Evolutionary conservation across 164 flowering plant genomes (phyloP), one percentile per base, ranked within the genome.

Genomic region (Kalanchoe fedtschenkoi): DNA sequence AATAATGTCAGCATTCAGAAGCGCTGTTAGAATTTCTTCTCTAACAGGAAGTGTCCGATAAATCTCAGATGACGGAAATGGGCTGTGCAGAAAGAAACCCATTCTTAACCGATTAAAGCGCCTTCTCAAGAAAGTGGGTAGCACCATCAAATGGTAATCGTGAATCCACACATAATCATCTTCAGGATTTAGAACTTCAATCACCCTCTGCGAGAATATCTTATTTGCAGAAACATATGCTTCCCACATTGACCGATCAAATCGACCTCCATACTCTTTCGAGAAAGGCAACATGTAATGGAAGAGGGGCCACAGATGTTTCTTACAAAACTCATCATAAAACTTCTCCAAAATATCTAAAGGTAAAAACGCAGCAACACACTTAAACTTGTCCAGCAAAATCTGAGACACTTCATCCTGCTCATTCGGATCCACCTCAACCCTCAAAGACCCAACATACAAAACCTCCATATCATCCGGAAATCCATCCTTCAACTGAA

Each of bases 141-240:
- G 58, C 32, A 75, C 81, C 84, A 80, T 80, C 65, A 80, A 62
- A 69, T 80, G 83, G 47, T 80, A 80, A 68, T 80, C 83, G 63
- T 80, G 83, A 30, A 80, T 76, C 81, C 83, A 80, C 7, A 77
- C 72, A 63, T 59, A 80, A 63, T 80, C 81, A 57, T 75, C 81
- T 19, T 78, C 81, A 2, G 81, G 81, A 67, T 75, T 78, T 24
- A 75, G 33, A 58, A 77, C 75, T 61, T 80, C 81, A 42, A 77
- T 71, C 32, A 80, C 73, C 43, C 68, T 80, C 42, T 80, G 78
- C 3, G 77, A 72, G 58, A 75, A 80, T 30, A 80, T 43, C 72
- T 78, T 80, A 62, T 80, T 80, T 5, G 74, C 84, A 5, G 78
- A 64, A 1, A 80, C 73, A 72, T 80, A 80, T 1, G 81, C 84